phyloP scores from a whole-genome alignment of 2,329 filamentous ascomycete species.

The Fusarium sp. region DNA sequence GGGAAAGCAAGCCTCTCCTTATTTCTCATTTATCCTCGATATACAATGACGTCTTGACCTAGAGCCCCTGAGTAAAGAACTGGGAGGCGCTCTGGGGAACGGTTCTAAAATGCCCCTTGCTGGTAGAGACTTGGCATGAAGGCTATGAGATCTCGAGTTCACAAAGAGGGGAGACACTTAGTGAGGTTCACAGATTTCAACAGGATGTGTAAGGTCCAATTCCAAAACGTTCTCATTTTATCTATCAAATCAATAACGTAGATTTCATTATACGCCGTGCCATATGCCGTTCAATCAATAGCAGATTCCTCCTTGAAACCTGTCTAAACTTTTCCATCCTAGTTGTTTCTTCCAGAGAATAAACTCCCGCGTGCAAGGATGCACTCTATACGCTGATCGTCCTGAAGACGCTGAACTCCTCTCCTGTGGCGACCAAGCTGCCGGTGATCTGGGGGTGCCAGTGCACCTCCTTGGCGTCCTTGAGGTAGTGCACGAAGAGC shows the following conservation, averaged over 20 bases:
- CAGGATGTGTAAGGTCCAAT: neutral
- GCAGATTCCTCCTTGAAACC: conserved; percentile 22
- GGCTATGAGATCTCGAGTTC: neutral
- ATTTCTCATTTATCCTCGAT: neutral
- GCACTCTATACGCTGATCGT: conserved; percentile 78
- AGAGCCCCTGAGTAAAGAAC: neutral
- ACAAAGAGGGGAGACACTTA: neutral
- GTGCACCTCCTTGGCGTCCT: conserved; percentile 93
- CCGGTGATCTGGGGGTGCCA: conserved; percentile 98
- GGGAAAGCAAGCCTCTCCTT: neutral
- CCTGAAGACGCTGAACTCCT: conserved; percentile 86
- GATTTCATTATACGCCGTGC: conserved; percentile 39
- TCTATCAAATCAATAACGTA: conserved; percentile 39
- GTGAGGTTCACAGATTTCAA: neutral
- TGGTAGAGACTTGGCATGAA: neutral
- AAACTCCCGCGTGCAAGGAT: neutral
- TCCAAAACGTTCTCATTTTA: conserved; percentile 16
- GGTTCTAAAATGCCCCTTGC: neutral
- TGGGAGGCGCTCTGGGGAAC: neutral
- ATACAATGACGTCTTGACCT: neutral
- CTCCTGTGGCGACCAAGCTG: conserved; percentile 87
- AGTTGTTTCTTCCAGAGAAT: neutral
- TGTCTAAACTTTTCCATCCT: conserved; percentile 31
- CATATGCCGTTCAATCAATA: conserved; percentile 42
- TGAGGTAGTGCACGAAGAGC: conserved; percentile 96